A percentile compares a stretch with the other conserved stretches of the same genome.
Conservation (phyloP, 1,284 basidiomycete genomes). For the Vanrija sp. region DNA sequence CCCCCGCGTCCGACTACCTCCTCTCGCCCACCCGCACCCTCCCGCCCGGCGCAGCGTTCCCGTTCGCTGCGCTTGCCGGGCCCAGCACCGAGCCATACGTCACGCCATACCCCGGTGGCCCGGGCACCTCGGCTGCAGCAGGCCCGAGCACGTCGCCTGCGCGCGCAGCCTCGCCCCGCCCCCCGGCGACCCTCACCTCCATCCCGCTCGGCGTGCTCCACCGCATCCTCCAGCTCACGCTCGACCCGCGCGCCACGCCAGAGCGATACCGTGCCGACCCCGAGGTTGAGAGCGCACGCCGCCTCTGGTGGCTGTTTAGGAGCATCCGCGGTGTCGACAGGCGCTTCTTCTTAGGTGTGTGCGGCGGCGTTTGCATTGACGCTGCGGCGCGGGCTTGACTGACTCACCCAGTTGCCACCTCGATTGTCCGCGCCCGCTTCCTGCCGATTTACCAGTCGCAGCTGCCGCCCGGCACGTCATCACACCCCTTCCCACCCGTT, state of each 20-base stretch:
- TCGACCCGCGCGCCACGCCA: constrained; percentile 35
- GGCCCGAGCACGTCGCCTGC: neutral
- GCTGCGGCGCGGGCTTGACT: neutral
- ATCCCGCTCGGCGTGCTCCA: constrained; percentile 36
- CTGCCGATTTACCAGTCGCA: constrained; percentile 20
- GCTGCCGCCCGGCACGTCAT: constrained; percentile 20
- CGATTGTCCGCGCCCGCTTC: constrained; percentile 29
- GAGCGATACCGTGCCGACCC: constrained; percentile 21
- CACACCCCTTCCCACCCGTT: constrained; percentile 28
- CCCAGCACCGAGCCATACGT: no score
- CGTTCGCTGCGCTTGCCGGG: no score
- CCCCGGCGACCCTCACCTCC: constrained; percentile 11
- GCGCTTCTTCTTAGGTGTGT: constrained; percentile 35
- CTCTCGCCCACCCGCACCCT: no score
- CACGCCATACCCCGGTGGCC: no score
- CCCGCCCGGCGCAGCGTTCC: no score
- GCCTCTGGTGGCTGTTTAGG: constrained; percentile 30
- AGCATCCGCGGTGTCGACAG: constrained; percentile 32
- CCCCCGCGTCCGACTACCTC: no score
- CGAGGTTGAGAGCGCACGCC: constrained; percentile 33
- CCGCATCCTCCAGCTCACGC: constrained; percentile 29
- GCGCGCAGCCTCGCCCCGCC: neutral
- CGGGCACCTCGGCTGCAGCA: no score
- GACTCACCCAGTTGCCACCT: constrained; percentile 25
- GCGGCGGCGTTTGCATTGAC: no score